phyloP scores from a whole-genome alignment of 305 asterid genomes.

The Solanum hybrid region DNA sequence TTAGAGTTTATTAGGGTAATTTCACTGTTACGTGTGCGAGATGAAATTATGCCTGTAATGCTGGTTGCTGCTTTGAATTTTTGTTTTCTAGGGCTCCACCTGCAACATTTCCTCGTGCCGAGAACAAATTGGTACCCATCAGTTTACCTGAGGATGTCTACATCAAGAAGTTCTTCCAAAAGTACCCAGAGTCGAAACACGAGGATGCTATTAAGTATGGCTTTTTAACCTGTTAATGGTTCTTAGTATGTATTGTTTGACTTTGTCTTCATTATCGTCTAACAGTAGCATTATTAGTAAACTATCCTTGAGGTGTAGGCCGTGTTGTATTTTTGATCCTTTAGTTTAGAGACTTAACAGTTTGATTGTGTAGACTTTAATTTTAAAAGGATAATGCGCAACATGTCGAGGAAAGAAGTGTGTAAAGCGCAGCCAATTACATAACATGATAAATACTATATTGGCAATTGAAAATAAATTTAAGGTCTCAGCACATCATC shows the following conservation, averaged over 20 bases:
- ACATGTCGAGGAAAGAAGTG: not conserved
- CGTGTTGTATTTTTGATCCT: not conserved
- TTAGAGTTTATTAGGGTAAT: not conserved
- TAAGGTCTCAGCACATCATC: not conserved
- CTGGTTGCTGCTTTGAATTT: not conserved
- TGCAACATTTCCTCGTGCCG: constrained; percentile 61
- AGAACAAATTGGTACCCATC: constrained; percentile 54
- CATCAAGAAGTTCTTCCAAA: constrained; percentile 53
- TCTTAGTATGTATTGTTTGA: not conserved
- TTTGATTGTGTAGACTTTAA: not conserved
- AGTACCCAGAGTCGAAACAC: constrained; percentile 57
- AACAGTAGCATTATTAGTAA: not conserved
- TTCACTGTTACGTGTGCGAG: not conserved
- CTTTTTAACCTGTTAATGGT: constrained; percentile 1
- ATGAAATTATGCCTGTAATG: not conserved
- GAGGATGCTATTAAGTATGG: constrained; percentile 71
- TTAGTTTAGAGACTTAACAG: not conserved
- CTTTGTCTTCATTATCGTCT: not conserved
- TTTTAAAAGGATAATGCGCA: not conserved
- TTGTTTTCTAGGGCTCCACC: constrained; percentile 61
- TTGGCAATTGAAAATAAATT: not conserved
- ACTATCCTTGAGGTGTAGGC: not conserved
- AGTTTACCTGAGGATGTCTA: constrained; percentile 71
- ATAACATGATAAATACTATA: not conserved
- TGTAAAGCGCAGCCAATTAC: not conserved